These are phyloP conservation scores for Pulveroboletus sp. DNA, from an alignment of 768 basidiomycete genomes.

Conservation along the genomic window DNA sequence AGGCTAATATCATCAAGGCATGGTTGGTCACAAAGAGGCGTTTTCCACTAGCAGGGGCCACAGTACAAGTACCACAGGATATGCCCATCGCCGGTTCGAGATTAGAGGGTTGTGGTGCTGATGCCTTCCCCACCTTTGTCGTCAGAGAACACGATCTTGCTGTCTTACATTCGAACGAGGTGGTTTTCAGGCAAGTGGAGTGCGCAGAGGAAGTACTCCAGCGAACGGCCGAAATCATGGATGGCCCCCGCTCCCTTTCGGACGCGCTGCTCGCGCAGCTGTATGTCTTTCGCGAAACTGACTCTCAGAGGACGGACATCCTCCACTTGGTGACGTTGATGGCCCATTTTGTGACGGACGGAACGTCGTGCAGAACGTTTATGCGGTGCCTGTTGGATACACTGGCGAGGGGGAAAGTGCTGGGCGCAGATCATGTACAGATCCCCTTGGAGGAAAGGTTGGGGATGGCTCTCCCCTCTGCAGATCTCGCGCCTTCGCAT, in stretches of 20 bases:
- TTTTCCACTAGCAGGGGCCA: too few relatives aligned
- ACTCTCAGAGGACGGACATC: too few relatives aligned
- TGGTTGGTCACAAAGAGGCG: too few relatives aligned
- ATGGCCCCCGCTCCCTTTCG: constrained; percentile 40
- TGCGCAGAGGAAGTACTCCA: constrained; percentile 35
- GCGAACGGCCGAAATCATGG: constrained; percentile 28
- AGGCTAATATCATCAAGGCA: too few relatives aligned
- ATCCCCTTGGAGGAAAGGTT: too few relatives aligned
- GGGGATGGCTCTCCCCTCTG: constrained; percentile 39
- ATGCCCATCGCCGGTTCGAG: neutral
- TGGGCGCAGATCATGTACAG: constrained; percentile 4
- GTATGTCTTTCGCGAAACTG: too few relatives aligned
- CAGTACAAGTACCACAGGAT: neutral
- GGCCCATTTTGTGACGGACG: constrained; percentile 53
- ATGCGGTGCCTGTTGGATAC: too few relatives aligned
- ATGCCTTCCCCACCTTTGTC: too few relatives aligned
- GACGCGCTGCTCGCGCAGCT: constrained; percentile 41
- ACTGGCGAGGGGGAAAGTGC: constrained; percentile 20
- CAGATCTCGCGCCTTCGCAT: constrained; percentile 34
- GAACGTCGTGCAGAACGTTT: constrained; percentile 40
- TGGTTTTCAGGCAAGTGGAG: constrained; percentile 33
- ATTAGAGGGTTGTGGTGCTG: neutral
- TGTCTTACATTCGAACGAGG: constrained; percentile 33
- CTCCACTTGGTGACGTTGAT: too few relatives aligned
- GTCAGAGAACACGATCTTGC: too few relatives aligned